Conservation (phyloP, 345 rosid genomes). For the Gossypium bickii region DNA sequence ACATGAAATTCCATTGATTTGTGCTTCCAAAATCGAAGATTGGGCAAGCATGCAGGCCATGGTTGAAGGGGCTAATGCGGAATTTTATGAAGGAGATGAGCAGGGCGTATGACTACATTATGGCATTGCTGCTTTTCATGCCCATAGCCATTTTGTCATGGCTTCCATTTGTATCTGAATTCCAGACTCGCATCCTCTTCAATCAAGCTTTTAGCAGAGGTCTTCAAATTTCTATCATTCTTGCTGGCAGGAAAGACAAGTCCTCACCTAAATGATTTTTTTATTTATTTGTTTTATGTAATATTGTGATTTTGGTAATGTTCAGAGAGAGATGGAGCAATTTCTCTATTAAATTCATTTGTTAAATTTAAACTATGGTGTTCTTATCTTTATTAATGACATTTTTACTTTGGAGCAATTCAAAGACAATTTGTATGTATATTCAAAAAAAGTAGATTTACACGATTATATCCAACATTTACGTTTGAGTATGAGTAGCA, state of each 20-base stretch:
- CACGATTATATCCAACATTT: no score
- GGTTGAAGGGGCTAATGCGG: slow-evolving; percentile 62
- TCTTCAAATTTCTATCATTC: slow-evolving; percentile 88
- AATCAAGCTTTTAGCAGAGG: slow-evolving; percentile 97
- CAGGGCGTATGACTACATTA: slow-evolving; percentile 77
- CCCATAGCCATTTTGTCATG: slow-evolving; percentile 75
- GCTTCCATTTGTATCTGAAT: slow-evolving; percentile 81
- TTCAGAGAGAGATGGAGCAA: not conserved
- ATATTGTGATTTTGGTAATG: not conserved
- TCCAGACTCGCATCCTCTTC: slow-evolving; percentile 89
- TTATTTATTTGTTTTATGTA: not conserved
- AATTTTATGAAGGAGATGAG: slow-evolving; percentile 78
- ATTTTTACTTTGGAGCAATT: no score
- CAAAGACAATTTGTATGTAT: no score
- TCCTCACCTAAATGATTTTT: not conserved
- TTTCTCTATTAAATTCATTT: not conserved
- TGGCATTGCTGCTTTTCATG: slow-evolving; percentile 67
- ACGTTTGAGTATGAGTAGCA: no score
- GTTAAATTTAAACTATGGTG: no score
- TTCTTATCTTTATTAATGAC: no score
- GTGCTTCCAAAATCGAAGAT: slow-evolving; percentile 38
- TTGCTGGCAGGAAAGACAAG: slow-evolving; percentile 53
- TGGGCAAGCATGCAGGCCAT: slow-evolving; percentile 60
- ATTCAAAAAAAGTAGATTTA: no score
- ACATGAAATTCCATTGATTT: not conserved